Percentiles rank a stretch among this genome's conserved stretches.
phyloP scores from a whole-genome alignment of 805 yeast genomes.

The Teunomyces atbi region DNA sequence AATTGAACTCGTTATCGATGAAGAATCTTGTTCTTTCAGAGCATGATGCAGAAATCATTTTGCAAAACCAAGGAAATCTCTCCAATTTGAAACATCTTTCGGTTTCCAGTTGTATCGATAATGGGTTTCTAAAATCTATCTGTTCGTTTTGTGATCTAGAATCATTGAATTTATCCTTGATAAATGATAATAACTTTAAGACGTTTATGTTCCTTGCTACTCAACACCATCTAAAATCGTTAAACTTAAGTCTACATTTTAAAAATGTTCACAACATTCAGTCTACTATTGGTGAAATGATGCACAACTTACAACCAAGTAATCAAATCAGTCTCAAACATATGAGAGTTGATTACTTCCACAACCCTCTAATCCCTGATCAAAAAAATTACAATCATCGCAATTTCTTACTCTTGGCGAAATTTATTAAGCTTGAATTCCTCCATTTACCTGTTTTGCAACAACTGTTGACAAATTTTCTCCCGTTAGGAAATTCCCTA shows the following conservation, averaged over 20 bases:
- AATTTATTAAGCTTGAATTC: not conserved
- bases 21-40: not conserved
- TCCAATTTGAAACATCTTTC: slow-evolving; percentile 1
- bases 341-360: not conserved
- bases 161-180: not conserved
- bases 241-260: not conserved
- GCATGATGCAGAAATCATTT: not conserved
- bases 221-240: not conserved
- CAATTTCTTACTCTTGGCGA: not conserved
- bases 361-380: not conserved
- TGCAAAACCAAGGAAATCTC: not conserved
- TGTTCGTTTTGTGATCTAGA: not conserved
- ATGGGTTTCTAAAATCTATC: not conserved
- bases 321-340: not conserved
- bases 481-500: not conserved
- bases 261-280: not conserved
- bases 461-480: slow-evolving; percentile 4
- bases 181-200: slow-evolving; percentile 1
- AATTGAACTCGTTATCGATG: not conserved
- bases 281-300: not conserved
- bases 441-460: slow-evolving; percentile 7
- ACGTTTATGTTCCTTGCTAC: not conserved
- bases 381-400: not conserved
- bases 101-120: not conserved
- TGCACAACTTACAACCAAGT: not conserved